phyloP scores from a whole-genome alignment of 345 rosid genomes.

The thale cress (Arabidopsis thaliana) region DNA sequence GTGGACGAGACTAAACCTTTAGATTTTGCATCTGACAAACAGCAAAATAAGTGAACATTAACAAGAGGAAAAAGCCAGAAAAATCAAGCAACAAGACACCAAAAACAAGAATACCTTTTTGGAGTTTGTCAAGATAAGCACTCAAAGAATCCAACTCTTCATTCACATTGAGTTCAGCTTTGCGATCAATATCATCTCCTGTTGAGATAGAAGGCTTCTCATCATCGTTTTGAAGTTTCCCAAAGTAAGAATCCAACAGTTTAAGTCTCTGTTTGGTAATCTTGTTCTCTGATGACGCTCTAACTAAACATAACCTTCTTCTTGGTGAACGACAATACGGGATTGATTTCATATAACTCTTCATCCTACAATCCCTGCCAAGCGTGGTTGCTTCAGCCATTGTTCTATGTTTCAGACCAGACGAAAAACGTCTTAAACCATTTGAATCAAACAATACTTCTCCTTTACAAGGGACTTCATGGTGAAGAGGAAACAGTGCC shows the following conservation, averaged over 20 bases:
- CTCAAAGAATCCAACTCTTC: conserved; percentile 54
- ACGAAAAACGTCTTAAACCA: conserved; percentile 39
- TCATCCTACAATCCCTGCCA: conserved; percentile 27
- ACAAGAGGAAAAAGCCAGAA: neutral
- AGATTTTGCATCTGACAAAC: conserved; percentile 44
- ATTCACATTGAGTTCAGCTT: conserved; percentile 38
- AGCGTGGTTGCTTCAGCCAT: conserved; percentile 10
- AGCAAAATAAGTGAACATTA: conserved; percentile 12
- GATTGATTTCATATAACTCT: conserved; percentile 25
- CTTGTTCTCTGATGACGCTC: conserved; percentile 44
- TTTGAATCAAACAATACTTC: conserved; percentile 36
- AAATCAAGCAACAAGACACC: conserved; percentile 10
- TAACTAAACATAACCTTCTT: conserved; percentile 33
- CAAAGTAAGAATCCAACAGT: conserved; percentile 73
- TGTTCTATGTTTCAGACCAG: conserved; percentile 35
- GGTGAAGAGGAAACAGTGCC: conserved; percentile 59
- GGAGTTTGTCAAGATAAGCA: conserved; percentile 62
- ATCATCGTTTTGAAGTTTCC: conserved; percentile 51
- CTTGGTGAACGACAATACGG: conserved; percentile 30
- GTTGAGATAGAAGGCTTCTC: conserved; percentile 24
- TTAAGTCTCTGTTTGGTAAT: conserved; percentile 50
- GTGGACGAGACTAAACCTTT: conserved; percentile 25
- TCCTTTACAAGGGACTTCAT: conserved; percentile 48
- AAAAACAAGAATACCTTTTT: conserved; percentile 44
- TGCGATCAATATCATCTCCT: conserved; percentile 4